Base-by-base conservation (phyloP, 495 filamentous ascomycete species). In the Trichodelitschia bisporula region DNA sequence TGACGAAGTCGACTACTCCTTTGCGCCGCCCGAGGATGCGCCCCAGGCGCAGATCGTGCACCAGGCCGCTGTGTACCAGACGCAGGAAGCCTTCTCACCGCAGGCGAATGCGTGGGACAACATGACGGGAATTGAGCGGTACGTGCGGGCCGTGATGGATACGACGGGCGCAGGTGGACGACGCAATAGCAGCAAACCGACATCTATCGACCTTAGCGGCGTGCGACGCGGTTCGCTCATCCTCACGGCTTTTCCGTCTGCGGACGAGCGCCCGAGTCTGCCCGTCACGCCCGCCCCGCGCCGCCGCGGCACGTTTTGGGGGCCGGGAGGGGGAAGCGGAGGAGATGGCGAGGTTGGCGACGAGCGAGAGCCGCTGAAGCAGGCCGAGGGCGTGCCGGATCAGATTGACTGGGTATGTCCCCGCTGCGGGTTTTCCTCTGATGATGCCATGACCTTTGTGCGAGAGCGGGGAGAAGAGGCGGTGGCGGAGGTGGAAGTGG, bases 401-500 rank as follows among this genome's bases (percentile, higher is more conserved):
- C 82, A 90, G 56, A 59, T 62, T 40, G 77, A 89, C 34, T 91
- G 82, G 82, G 78, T 83, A 71, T 66, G 74, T 75, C 51, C n/a
- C n/a, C n/a, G n/a, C n/a, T n/a, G n/a, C n/a, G n/a, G n/a, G n/a
- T n/a, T n/a, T n/a, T n/a, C n/a, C n/a, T n/a, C n/a, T n/a, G n/a
- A n/a, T n/a, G n/a, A n/a, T n/a, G n/a, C n/a, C n/a, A n/a, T n/a
- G n/a, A n/a, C n/a, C n/a, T n/a, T n/a, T n/a, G n/a, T n/a, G n/a
- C n/a, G n/a, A n/a, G n/a, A n/a, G n/a, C n/a, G n/a, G n/a, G n/a
- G n/a, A n/a, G n/a, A n/a, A n/a, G n/a, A n/a, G n/a, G n/a, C n/a
- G n/a, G n/a, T n/a, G n/a, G n/a, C n/a, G n/a, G n/a, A n/a, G n/a
- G n/a, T n/a, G n/a, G n/a, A n/a, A n/a, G n/a, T n/a, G n/a, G n/a